Conservation (phyloP, 2,329 filamentous ascomycete species). For the Pyrenochaeta sp. region DNA sequence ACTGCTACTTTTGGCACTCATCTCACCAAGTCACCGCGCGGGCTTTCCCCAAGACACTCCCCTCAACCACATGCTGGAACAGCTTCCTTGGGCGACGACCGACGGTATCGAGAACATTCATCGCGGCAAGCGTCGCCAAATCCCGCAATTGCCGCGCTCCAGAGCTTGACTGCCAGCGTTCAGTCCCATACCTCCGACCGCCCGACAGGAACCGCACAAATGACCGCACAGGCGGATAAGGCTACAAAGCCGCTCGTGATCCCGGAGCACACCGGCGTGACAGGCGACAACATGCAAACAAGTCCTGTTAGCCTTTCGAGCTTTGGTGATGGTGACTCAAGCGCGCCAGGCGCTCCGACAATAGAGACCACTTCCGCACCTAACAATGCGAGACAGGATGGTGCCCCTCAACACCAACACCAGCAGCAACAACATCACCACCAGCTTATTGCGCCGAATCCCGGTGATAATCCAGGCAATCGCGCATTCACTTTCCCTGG, state of each 20-base stretch:
- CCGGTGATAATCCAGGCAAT: constrained; percentile 50
- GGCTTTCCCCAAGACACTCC: constrained; percentile 50
- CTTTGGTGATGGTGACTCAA: constrained; percentile 61
- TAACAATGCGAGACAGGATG: constrained; percentile 47
- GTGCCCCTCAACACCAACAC: constrained; percentile 45
- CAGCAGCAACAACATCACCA: constrained; percentile 36
- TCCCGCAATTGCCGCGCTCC: constrained; percentile 53
- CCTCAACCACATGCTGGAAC: constrained; percentile 56
- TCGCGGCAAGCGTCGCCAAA: constrained; percentile 58
- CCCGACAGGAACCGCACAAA: constrained; percentile 51
- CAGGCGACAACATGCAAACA: constrained; percentile 57
- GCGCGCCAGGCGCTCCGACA: constrained; percentile 57
- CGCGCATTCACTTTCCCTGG: constrained; percentile 71
- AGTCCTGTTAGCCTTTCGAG: constrained; percentile 63
- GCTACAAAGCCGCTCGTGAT: constrained; percentile 59
- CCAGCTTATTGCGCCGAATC: constrained; percentile 45
- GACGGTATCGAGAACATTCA: constrained; percentile 51
- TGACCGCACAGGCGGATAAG: constrained; percentile 58
- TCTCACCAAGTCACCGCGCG: constrained; percentile 53
- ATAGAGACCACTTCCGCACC: constrained; percentile 59
- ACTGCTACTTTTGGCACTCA: constrained; percentile 46
- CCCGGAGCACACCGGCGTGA: constrained; percentile 50
- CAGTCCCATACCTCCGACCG: constrained; percentile 51
- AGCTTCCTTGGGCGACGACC: constrained; percentile 58
- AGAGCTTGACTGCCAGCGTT: constrained; percentile 51